Percentiles rank a stretch among this genome's conserved stretches.
Evolutionary conservation across 148 eudicot species (phyloP).

Genomic region (Persicaria maculosa): DNA sequence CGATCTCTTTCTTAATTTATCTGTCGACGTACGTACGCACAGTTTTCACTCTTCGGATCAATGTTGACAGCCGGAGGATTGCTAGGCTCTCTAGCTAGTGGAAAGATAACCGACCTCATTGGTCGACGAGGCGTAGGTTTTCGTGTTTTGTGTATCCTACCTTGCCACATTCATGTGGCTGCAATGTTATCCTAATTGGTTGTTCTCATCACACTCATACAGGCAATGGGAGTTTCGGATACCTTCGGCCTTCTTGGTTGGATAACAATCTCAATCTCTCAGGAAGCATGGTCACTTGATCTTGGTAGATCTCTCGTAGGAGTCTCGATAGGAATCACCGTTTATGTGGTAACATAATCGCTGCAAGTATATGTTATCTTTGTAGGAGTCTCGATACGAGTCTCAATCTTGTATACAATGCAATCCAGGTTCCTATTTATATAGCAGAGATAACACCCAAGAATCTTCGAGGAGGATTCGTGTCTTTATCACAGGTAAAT

Average conservation of each 20-base stretch:
- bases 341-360: constrained; percentile 1
- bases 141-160: not conserved
- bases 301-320: constrained; percentile 7
- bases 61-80: constrained; percentile 19
- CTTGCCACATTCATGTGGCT: not conserved
- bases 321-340: not conserved
- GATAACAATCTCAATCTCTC: not conserved
- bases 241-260: too few species aligned
- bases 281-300: not conserved
- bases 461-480: constrained; percentile 14
- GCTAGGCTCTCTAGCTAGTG: constrained; percentile 23
- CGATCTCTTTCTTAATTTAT: too few species aligned
- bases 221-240: too few species aligned
- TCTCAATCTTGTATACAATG: not conserved
- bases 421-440: constrained; percentile 14
- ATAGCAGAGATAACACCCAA: constrained; percentile 15
- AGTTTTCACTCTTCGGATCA: constrained; percentile 38
- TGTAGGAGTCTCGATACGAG: not conserved
- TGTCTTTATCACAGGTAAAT: constrained; percentile 3
- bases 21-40: not conserved
- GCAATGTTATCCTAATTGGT: not conserved
- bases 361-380: not conserved
- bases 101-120: constrained; percentile 26
- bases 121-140: constrained; percentile 31
- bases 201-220: not conserved